Conservation (phyloP, 257 asterid genomes). For the Cynanchum wilfordii region DNA sequence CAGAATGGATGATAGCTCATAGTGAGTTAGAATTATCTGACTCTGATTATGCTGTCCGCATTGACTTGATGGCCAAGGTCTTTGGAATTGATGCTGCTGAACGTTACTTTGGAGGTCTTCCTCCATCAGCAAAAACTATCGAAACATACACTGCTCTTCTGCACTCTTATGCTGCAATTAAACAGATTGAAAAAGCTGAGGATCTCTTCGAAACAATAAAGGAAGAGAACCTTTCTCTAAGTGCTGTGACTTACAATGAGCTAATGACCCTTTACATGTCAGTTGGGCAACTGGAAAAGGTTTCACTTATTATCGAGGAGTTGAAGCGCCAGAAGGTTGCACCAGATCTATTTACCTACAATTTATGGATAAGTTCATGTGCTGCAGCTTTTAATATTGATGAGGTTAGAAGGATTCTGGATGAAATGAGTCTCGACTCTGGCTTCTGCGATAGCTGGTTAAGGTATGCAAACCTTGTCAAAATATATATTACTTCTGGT, state of each 20-base stretch:
- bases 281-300: conserved; percentile 78
- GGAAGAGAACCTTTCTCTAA: conserved; percentile 50
- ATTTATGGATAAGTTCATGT: conserved; percentile 74
- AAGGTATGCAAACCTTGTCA: conserved; percentile 62
- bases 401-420: conserved; percentile 57
- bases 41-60: conserved; percentile 77
- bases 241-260: conserved; percentile 78
- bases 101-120: conserved; percentile 78
- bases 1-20: conserved; percentile 88
- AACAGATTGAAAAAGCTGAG: conserved; percentile 73
- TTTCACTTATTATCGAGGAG: conserved; percentile 47
- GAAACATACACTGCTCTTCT: conserved; percentile 94
- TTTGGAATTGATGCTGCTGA: conserved; percentile 95
- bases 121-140: conserved; percentile 53
- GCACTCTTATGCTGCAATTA: conserved; percentile 67
- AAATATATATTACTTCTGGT: conserved; percentile 49
- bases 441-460: conserved; percentile 56
- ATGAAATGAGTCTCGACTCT: conserved; percentile 43
- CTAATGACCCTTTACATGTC: conserved; percentile 85
- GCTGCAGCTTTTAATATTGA: conserved; percentile 75
- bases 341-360: conserved; percentile 71
- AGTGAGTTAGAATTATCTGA: conserved; percentile 56
- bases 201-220: conserved; percentile 53
- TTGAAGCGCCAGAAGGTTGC: conserved; percentile 54
- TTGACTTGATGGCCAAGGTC: conserved; percentile 77